Percentiles rank a stretch among this genome's conserved stretches.
These are phyloP conservation scores for Phytophthora melonis DNA, from an alignment of 352 stramenopile genomes.

Conservation along the genomic window DNA sequence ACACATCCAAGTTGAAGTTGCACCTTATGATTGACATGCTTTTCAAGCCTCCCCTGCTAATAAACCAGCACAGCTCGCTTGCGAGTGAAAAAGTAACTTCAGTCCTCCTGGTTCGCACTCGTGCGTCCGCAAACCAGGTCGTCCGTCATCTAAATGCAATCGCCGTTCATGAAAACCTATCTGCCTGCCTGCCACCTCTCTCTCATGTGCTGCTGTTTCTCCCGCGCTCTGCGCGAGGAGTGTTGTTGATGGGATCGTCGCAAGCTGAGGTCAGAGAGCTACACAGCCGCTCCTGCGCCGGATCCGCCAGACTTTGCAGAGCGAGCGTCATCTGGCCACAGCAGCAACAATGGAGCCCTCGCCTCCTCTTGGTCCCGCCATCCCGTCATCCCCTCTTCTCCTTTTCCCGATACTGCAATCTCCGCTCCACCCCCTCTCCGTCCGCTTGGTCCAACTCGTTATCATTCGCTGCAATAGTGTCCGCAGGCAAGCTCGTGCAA, in stretches of 20 bases:
- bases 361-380: conserved; percentile 18
- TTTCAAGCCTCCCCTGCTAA: background rate
- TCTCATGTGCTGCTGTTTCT: conserved; percentile 28
- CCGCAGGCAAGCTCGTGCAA: conserved; percentile 13
- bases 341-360: conserved; percentile 4
- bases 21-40: conserved; percentile 8
- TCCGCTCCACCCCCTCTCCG: conserved; percentile 21
- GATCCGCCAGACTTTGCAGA: conserved; percentile 19
- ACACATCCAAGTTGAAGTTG: background rate
- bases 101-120: conserved; percentile 30
- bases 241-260: conserved; percentile 13
- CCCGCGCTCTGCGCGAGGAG: conserved; percentile 25
- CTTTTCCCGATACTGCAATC: conserved; percentile 9
- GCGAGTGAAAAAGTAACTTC: conserved; percentile 19
- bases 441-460: conserved; percentile 27
- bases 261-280: conserved; percentile 18
- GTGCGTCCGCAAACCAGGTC: conserved; percentile 16
- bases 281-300: background rate
- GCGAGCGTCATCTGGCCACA: conserved; percentile 10
- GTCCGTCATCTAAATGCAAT: conserved; percentile 48
- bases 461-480: conserved; percentile 31
- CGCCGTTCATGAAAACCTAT: conserved; percentile 45
- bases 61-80: background rate
- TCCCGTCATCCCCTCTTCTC: conserved; percentile 9
- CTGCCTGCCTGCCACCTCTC: conserved; percentile 22